Conservation (phyloP, 768 basidiomycete genomes). For the Tylopilus vinaceipallidus region DNA sequence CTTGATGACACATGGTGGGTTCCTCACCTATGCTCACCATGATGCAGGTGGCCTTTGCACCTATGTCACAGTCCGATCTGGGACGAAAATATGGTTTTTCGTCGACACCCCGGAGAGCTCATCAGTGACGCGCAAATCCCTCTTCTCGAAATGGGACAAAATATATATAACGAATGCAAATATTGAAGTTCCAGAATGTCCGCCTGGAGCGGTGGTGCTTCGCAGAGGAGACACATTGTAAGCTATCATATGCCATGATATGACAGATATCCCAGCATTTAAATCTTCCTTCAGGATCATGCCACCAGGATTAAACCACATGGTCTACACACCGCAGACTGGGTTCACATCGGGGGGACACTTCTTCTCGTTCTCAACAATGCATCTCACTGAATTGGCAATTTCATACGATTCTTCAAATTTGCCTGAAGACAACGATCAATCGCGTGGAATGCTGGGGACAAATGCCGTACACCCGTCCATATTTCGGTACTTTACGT, state of each 20-base stretch:
- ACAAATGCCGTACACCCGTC: not conserved
- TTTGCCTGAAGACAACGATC: not conserved
- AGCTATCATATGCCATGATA: no score
- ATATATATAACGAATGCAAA: not conserved
- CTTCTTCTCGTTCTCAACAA: not conserved
- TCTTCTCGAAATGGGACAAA: not conserved
- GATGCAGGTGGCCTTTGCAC: not conserved
- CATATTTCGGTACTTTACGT: not conserved
- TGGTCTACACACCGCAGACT: not conserved
- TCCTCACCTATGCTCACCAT: slow-evolving; percentile 1
- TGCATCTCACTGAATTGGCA: slow-evolving; percentile 1
- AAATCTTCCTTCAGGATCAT: no score
- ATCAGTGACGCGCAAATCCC: not conserved
- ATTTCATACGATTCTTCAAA: not conserved
- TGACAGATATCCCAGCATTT: no score
- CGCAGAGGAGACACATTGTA: not conserved
- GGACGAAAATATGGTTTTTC: not conserved
- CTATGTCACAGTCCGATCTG: not conserved
- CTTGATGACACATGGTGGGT: not conserved
- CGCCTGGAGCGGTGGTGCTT: not conserved
- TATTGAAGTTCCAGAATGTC: accelerated
- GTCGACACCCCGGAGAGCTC: not conserved
- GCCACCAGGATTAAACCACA: not conserved
- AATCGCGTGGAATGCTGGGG: not conserved
- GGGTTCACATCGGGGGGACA: not conserved